A percentile compares a stretch with the other conserved stretches of the same genome.
These are phyloP conservation scores for Nematodospora anomalae DNA, from an alignment of 1,139 yeast genomes.

Conservation along the genomic window DNA sequence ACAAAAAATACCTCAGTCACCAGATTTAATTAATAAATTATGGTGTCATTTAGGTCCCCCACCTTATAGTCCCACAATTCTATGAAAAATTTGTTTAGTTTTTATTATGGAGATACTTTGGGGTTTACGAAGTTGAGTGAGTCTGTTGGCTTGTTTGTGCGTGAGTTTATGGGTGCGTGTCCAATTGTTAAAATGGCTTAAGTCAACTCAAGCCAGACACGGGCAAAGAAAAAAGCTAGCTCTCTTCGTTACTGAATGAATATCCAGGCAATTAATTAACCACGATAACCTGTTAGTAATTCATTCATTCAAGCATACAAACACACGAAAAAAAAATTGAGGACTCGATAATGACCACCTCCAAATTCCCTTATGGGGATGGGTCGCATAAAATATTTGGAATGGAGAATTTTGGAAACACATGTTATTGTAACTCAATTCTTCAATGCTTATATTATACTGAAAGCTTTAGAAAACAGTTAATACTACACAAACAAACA, in stretches of 20 bases:
- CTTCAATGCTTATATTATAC: conserved; percentile 84
- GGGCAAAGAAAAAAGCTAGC: no score
- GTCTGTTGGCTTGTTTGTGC: neutral
- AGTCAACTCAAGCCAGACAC: no score
- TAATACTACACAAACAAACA: conserved; percentile 37
- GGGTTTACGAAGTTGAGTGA: neutral
- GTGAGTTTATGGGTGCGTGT: no score
- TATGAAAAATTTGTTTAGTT: neutral
- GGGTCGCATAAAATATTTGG: conserved; percentile 81
- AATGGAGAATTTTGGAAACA: conserved; percentile 92
- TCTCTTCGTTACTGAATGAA: no score
- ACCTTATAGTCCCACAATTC: neutral
- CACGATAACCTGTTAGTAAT: no score
- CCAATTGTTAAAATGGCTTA: no score
- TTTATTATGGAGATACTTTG: neutral
- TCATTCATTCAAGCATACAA: no score
- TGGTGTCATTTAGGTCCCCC: no score
- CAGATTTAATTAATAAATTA: no score
- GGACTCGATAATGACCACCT: neutral
- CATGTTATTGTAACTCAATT: conserved; percentile 92
- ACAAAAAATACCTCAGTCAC: neutral
- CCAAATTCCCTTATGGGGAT: conserved; percentile 42
- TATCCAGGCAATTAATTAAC: no score
- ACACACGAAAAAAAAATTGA: neutral
- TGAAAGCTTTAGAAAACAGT: conserved; percentile 60